phyloP scores from a whole-genome alignment of 106 monocot species.

The Xerophyta viscosa region DNA sequence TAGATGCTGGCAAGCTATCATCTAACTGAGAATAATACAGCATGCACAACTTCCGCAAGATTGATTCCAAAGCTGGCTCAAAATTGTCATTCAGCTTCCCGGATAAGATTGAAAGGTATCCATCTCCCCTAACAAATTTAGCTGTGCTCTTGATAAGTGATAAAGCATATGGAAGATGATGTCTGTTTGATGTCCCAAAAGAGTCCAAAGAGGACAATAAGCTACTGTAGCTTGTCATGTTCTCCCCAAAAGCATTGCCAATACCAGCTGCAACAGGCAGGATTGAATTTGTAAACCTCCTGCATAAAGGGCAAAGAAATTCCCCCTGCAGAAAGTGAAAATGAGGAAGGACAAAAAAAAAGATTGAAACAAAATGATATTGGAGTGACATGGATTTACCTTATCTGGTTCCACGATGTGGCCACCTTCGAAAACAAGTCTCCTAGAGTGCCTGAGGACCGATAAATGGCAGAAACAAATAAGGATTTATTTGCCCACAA shows the following conservation, averaged over 20 bases:
- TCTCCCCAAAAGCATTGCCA: constrained; percentile 14
- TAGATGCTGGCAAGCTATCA: constrained; percentile 24
- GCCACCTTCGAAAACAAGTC: constrained; percentile 77
- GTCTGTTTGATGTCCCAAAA: constrained; percentile 2
- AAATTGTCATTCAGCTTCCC: constrained; percentile 21
- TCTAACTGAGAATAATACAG: constrained; percentile 46
- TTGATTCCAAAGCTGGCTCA: constrained; percentile 42
- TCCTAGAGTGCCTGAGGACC: constrained; percentile 39
- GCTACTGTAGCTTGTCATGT: constrained; percentile 2
- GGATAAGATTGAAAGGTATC: constrained; percentile 29
- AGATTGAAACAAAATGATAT: no score
- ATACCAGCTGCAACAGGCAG: constrained; percentile 32
- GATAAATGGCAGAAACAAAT: no score
- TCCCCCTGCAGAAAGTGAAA: constrained; percentile 62
- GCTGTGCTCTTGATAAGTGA: constrained; percentile 52
- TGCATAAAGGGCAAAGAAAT: constrained; percentile 84
- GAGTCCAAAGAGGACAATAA: constrained; percentile 1
- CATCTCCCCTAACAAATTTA: constrained; percentile 34
- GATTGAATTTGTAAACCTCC: constrained; percentile 86
- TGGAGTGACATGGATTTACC: no score
- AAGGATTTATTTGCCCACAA: no score
- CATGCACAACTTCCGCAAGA: constrained; percentile 38
- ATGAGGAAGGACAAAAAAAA: not conserved
- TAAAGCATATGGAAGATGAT: constrained; percentile 45
- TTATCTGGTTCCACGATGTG: constrained; percentile 71